Percentiles rank a stretch among this genome's conserved stretches.
These are phyloP conservation scores for Malassezia globosa DNA, from an alignment of 1,284 basidiomycete genomes.

Conservation along the genomic window DNA sequence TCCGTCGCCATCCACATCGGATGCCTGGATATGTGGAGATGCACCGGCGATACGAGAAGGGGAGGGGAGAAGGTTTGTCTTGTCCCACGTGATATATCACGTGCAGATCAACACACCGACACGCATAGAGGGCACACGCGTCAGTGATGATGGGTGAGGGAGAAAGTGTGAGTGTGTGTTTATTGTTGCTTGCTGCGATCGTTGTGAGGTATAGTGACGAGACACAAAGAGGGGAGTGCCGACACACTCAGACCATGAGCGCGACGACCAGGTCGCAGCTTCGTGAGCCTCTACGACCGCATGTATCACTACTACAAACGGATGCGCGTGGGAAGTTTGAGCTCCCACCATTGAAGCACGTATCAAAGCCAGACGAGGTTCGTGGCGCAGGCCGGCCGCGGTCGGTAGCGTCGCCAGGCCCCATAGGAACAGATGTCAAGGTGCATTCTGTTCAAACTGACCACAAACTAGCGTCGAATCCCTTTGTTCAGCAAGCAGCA, in stretches of 20 bases:
- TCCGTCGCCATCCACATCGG: too few species aligned
- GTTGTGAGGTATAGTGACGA: background rate
- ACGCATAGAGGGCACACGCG: constrained; percentile 8
- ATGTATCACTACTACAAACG: background rate
- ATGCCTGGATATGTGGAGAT: too few species aligned
- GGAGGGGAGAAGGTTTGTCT: too few species aligned
- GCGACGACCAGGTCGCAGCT: constrained; percentile 6
- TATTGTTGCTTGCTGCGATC: background rate
- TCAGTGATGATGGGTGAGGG: background rate
- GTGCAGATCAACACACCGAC: constrained; percentile 6
- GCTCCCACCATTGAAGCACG: background rate
- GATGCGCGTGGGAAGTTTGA: background rate
- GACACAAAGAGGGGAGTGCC: too few species aligned
- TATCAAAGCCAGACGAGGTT: background rate
- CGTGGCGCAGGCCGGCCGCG: background rate
- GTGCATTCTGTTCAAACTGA: background rate
- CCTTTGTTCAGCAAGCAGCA: constrained; percentile 9
- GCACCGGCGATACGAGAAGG: too few species aligned
- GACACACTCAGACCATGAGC: constrained; percentile 6
- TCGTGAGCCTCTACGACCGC: constrained; percentile 13
- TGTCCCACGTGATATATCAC: constrained; percentile 9
- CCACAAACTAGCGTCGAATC: constrained; percentile 5
- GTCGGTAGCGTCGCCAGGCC: background rate
- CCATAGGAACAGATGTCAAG: background rate
- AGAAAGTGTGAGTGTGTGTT: too few species aligned